Conservation (phyloP, 441 rosid species). For the Adansonia madagascariensis region DNA sequence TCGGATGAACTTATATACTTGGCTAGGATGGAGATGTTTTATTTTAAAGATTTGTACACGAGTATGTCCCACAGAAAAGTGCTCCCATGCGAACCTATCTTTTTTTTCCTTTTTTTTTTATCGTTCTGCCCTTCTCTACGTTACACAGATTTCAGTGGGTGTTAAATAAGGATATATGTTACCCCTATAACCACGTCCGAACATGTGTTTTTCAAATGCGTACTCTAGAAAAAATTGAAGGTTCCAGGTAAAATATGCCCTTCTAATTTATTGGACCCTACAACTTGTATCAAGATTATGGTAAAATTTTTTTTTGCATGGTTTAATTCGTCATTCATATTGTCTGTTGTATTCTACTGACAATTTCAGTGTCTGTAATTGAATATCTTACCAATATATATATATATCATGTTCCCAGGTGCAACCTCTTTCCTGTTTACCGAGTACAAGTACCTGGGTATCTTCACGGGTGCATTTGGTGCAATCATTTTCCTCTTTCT, state of each 20-base stretch:
- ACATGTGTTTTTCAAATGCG: no score
- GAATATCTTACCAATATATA: background rate
- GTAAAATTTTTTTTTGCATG: background rate
- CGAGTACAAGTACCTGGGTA: slow-evolving; percentile 48
- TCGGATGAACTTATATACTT: background rate
- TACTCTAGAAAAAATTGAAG: no score
- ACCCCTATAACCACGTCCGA: no score
- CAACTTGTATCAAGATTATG: no score
- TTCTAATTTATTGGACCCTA: background rate
- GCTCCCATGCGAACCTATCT: background rate
- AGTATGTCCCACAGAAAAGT: background rate
- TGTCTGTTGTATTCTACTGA: background rate
- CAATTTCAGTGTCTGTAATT: background rate
- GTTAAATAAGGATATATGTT: no score
- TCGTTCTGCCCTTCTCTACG: background rate
- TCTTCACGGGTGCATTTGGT: slow-evolving; percentile 44
- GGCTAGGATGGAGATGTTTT: background rate
- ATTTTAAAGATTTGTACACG: background rate
- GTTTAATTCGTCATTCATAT: background rate
- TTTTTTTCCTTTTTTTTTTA: no score
- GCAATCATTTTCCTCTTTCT: slow-evolving; percentile 51
- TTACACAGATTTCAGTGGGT: no score
- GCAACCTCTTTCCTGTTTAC: slow-evolving; percentile 54
- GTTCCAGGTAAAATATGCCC: background rate
- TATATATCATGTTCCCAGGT: slow-evolving; percentile 34